A percentile compares a stretch with the other conserved stretches of the same genome.
These are phyloP conservation scores for Coniosporium tulheliwenetii DNA, from an alignment of 2,329 filamentous ascomycete species.

Conservation along the genomic window DNA sequence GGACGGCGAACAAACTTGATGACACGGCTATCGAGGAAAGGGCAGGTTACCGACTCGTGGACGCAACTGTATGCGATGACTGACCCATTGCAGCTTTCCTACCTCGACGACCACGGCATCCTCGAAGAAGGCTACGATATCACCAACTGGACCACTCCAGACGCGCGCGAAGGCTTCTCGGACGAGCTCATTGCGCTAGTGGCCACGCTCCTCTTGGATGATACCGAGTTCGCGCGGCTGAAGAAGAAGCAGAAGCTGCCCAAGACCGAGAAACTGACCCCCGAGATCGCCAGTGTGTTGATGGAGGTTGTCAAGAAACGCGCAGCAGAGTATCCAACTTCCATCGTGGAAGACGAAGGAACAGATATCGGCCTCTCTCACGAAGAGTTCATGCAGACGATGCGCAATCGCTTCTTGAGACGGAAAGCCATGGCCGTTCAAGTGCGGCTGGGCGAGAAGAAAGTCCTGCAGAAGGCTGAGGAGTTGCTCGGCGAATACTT, in stretches of 20 bases:
- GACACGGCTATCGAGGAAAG: slow-evolving; percentile 12
- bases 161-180: slow-evolving; percentile 21
- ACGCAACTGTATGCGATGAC: no score
- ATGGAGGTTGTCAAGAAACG: slow-evolving; percentile 21
- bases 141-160: slow-evolving; percentile 10
- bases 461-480: slow-evolving; percentile 42
- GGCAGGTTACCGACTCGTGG: slow-evolving; percentile 7
- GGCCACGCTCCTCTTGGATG: slow-evolving; percentile 26
- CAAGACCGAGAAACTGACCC: slow-evolving; percentile 24
- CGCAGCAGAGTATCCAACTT: slow-evolving; percentile 35
- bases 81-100: slow-evolving; percentile 19
- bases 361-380: no score
- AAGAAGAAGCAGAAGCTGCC: slow-evolving; percentile 25
- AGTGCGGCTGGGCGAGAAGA: slow-evolving; percentile 59
- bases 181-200: slow-evolving; percentile 27
- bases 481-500: slow-evolving; percentile 7
- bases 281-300: slow-evolving; percentile 23
- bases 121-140: slow-evolving; percentile 61
- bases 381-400: not conserved
- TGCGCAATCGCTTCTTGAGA: not conserved
- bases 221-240: slow-evolving; percentile 24
- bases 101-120: slow-evolving; percentile 47
- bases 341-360: slow-evolving; percentile 30
- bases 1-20: slow-evolving; percentile 25
- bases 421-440: slow-evolving; percentile 40